phyloP scores from a whole-genome alignment of 2,329 filamentous ascomycete genomes.

The Exophiala alcalophila region DNA sequence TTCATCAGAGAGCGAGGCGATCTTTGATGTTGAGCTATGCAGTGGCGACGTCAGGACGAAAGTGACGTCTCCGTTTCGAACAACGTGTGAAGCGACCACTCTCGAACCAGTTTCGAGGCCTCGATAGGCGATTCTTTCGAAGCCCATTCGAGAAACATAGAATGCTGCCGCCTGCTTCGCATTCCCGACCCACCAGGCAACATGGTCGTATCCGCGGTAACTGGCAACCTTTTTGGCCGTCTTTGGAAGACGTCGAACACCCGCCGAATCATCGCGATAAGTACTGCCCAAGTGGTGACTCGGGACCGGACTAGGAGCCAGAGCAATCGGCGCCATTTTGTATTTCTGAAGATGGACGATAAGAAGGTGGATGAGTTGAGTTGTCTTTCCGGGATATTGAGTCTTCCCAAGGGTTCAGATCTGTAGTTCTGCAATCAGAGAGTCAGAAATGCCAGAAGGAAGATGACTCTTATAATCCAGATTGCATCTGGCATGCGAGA shows the following conservation, averaged over 20 bases:
- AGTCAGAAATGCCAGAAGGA: no score
- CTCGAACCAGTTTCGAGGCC: conserved; percentile 86
- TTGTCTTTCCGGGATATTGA: no score
- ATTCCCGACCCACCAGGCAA: conserved; percentile 96
- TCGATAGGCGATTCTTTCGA: conserved; percentile 75
- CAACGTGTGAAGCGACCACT: conserved; percentile 77
- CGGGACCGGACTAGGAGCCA: conserved; percentile 15
- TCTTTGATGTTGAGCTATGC: conserved; percentile 63
- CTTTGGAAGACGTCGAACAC: conserved; percentile 10
- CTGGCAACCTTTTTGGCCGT: conserved; percentile 16
- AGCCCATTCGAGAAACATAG: conserved; percentile 84
- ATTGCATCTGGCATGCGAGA: no score
- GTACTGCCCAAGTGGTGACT: conserved; percentile 13
- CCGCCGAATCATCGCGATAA: conserved; percentile 4
- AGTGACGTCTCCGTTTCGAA: conserved; percentile 70
- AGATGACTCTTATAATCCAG: no score
- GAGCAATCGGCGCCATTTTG: conserved; percentile 26
- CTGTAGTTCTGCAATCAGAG: no score
- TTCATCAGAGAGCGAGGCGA: conserved; percentile 44
- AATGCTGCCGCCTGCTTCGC: conserved; percentile 91
- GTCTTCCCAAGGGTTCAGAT: no score
- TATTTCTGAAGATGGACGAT: neutral
- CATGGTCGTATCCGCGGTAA: conserved; percentile 85
- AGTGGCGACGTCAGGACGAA: conserved; percentile 84
- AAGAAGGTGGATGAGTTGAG: neutral